A percentile compares a stretch with the other conserved stretches of the same genome.
Evolutionary conservation across 164 flowering plant species (phyloP).

Genomic region (Vitis riparia): DNA sequence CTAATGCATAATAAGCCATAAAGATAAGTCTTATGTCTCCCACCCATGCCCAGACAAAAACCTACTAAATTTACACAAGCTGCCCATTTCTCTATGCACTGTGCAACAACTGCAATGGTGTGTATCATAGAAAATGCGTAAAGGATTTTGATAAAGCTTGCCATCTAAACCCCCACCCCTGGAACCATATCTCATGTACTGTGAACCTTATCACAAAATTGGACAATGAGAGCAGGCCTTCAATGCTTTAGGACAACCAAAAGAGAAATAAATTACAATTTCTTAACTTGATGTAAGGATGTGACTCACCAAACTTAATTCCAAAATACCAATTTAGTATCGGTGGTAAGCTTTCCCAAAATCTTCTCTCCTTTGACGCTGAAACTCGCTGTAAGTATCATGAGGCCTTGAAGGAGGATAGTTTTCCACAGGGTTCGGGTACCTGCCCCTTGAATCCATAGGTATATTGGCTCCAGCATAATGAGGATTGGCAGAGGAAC

Average conservation of each 20-base stretch:
- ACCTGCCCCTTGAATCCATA: conserved; percentile 63
- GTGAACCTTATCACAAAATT: neutral
- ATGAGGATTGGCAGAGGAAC: conserved; percentile 42
- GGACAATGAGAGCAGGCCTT: neutral
- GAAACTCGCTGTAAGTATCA: conserved; percentile 60
- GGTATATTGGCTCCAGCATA: conserved; percentile 46
- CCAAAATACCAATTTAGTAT: conserved; percentile 35
- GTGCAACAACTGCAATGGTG: conserved; percentile 5
- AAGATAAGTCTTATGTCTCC: neutral
- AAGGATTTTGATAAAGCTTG: neutral
- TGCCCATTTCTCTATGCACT: neutral
- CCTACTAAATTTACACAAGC: neutral
- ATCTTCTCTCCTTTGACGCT: conserved; percentile 71
- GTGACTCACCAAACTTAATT: conserved; percentile 37
- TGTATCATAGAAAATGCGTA: neutral
- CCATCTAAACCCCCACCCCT: neutral
- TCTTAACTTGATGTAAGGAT: conserved; percentile 15
- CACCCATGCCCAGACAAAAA: neutral
- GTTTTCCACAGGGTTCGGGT: conserved; percentile 49
- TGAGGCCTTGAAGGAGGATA: conserved; percentile 62
- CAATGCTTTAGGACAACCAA: neutral
- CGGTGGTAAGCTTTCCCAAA: conserved; percentile 73
- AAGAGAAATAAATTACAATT: neutral
- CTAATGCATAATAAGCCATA: conserved; percentile 11
- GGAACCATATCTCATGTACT: neutral